Conservation (phyloP, 2,329 filamentous ascomycete species). For the Arthrobotrys conoides region DNA sequence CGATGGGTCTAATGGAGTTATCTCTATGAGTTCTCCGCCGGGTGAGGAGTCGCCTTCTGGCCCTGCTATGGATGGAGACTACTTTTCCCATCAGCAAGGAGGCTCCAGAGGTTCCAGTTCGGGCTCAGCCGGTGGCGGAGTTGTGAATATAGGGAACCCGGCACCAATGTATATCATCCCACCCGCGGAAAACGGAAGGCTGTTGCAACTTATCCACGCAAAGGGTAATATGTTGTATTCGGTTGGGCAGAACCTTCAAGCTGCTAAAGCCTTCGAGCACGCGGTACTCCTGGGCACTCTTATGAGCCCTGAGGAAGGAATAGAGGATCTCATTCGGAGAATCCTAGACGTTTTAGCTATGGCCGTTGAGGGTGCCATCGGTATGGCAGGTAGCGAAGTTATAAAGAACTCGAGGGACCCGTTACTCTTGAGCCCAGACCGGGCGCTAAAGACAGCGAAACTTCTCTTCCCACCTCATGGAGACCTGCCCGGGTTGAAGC, state of each 20-base stretch:
- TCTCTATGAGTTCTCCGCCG: constrained; percentile 56
- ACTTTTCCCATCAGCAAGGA: constrained; percentile 33
- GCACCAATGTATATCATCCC: constrained; percentile 77
- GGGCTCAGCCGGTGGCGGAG: constrained; percentile 29
- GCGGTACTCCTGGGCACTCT: constrained; percentile 91
- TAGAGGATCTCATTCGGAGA: constrained; percentile 82
- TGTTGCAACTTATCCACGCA: constrained; percentile 92
- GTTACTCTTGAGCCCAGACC: constrained; percentile 84
- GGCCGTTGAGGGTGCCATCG: constrained; percentile 66
- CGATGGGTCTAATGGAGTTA: constrained; percentile 56
- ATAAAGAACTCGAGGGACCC: constrained; percentile 71
- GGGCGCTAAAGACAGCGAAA: constrained; percentile 83
- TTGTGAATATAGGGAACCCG: constrained; percentile 34
- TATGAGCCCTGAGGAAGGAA: constrained; percentile 74
- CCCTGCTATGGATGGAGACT: constrained; percentile 35
- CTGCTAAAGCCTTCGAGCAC: constrained; percentile 92
- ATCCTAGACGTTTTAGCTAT: constrained; percentile 80
- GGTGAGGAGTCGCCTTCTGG: constrained; percentile 33
- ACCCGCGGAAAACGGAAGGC: constrained; percentile 88
- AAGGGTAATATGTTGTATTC: constrained; percentile 99
- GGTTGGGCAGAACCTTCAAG: constrained; percentile 82
- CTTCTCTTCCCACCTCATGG: constrained; percentile 84
- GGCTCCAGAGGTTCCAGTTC: constrained; percentile 26
- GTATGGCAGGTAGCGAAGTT: constrained; percentile 64
- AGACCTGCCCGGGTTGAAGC: constrained; percentile 82